phyloP scores from a whole-genome alignment of 768 basidiomycete genomes.

The Lactifluus pinguis region DNA sequence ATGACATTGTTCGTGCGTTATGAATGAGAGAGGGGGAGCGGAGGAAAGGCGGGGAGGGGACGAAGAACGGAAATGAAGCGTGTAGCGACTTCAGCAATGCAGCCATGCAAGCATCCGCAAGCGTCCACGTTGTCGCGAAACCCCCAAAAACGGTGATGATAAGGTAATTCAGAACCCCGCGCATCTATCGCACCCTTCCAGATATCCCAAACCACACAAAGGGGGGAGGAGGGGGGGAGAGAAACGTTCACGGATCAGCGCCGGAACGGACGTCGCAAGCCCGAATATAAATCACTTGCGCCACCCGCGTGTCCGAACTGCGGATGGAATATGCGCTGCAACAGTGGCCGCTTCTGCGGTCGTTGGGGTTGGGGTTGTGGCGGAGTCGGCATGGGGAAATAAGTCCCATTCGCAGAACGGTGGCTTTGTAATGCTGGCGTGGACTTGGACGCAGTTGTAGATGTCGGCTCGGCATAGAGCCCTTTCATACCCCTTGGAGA shows the following conservation, averaged over 20 bases:
- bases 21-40: neutral
- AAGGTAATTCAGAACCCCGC: conserved; percentile 2
- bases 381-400: neutral
- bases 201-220: neutral
- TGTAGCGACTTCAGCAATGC: conserved; percentile 2
- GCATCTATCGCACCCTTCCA: neutral
- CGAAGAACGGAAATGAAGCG: conserved; percentile 11
- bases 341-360: conserved; percentile 15
- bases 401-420: neutral
- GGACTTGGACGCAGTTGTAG: conserved; percentile 4
- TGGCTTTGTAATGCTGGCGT: conserved; percentile 11
- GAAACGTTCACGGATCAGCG: neutral
- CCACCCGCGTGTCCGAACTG: conserved; percentile 4
- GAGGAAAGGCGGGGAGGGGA: neutral
- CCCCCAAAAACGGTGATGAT: conserved; percentile 1
- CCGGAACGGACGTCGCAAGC: conserved; percentile 1
- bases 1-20: conserved; percentile 1
- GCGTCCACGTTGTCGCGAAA: conserved; percentile 3
- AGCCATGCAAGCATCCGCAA: conserved; percentile 5
- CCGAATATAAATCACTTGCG: neutral
- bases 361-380: conserved; percentile 1
- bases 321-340: conserved; percentile 18
- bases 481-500: conserved; percentile 6
- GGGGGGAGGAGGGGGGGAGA: too few species aligned
- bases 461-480: conserved; percentile 11